Evolutionary conservation across 768 basidiomycete species (phyloP).

Genomic region (Boletus vermiculosoides): DNA sequence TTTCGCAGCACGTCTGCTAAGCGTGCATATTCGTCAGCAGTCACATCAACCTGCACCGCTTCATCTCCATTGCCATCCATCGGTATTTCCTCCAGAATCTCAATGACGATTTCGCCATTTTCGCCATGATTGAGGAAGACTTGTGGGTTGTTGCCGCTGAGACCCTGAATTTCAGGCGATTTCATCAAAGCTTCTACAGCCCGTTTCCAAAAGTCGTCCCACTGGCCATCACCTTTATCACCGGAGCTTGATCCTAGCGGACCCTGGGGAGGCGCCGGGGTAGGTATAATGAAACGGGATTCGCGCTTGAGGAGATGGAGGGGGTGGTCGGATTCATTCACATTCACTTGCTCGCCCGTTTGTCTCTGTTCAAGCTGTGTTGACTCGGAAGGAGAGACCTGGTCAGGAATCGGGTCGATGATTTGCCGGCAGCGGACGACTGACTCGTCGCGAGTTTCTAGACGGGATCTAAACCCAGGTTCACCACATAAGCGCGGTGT

Average conservation of each 20-base stretch:
- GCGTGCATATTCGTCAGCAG: conserved; percentile 41
- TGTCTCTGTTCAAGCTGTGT: conserved; percentile 32
- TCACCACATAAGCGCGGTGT: conserved; percentile 93
- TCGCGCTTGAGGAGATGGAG: conserved; percentile 48
- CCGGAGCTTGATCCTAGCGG: conserved; percentile 17
- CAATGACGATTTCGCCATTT: conserved; percentile 42
- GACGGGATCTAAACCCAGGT: conserved; percentile 84
- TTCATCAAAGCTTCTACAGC: conserved; percentile 30
- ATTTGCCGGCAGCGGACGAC: conserved; percentile 80
- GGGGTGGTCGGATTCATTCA: conserved; percentile 57
- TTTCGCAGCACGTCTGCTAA: conserved; percentile 52
- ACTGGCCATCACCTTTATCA: conserved; percentile 18
- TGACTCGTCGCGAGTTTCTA: conserved; percentile 63
- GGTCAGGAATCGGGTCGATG: conserved; percentile 34
- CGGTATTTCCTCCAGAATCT: conserved; percentile 46
- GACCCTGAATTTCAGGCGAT: conserved; percentile 30
- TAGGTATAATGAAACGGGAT: conserved; percentile 47
- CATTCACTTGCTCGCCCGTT: conserved; percentile 29
- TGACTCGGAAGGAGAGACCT: conserved; percentile 24
- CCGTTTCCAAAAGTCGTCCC: conserved; percentile 29
- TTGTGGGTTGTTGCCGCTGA: conserved; percentile 31
- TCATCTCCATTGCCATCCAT: conserved; percentile 31
- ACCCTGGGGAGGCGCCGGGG: conserved; percentile 16
- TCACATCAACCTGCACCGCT: conserved; percentile 28
- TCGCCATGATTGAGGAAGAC: conserved; percentile 44